Percentiles rank a stretch among this genome's conserved stretches.
Conservation (phyloP, 768 basidiomycete species). For the Lentinula boryana region DNA sequence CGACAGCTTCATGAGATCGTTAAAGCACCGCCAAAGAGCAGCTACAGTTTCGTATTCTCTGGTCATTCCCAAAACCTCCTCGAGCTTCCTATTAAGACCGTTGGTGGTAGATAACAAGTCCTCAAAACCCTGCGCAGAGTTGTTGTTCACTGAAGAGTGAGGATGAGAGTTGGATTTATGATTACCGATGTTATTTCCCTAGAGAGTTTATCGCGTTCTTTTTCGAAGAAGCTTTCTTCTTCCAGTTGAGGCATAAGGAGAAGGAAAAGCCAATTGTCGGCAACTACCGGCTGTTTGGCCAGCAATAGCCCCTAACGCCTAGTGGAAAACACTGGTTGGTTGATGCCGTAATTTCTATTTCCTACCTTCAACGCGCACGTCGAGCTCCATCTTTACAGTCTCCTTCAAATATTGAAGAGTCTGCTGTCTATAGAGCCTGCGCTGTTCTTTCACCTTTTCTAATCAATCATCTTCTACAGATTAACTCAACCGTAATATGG, state of each 20-base stretch:
- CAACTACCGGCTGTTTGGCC: too few relatives aligned
- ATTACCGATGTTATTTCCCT: constrained; percentile 67
- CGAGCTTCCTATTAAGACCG: constrained; percentile 81
- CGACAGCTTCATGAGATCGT: constrained; percentile 64
- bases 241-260: constrained; percentile 21
- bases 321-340: too few relatives aligned
- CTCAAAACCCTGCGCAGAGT: constrained; percentile 68
- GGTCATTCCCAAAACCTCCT: constrained; percentile 90
- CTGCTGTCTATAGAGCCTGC: too few relatives aligned
- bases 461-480: neutral
- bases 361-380: too few relatives aligned
- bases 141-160: neutral
- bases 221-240: constrained; percentile 69
- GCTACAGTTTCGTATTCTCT: constrained; percentile 87
- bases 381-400: too few relatives aligned
- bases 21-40: constrained; percentile 76
- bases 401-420: too few relatives aligned
- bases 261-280: too few relatives aligned
- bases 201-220: constrained; percentile 70
- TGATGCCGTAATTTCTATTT: too few relatives aligned
- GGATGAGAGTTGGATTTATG: neutral
- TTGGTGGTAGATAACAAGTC: constrained; percentile 83
- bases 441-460: neutral
- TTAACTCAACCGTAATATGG: neutral
- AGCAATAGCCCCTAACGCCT: too few relatives aligned